A percentile compares a stretch with the other conserved stretches of the same genome.
Evolutionary conservation across 1,139 yeast genomes (phyloP).

Genomic region (Magnusiomyces fungicola): DNA sequence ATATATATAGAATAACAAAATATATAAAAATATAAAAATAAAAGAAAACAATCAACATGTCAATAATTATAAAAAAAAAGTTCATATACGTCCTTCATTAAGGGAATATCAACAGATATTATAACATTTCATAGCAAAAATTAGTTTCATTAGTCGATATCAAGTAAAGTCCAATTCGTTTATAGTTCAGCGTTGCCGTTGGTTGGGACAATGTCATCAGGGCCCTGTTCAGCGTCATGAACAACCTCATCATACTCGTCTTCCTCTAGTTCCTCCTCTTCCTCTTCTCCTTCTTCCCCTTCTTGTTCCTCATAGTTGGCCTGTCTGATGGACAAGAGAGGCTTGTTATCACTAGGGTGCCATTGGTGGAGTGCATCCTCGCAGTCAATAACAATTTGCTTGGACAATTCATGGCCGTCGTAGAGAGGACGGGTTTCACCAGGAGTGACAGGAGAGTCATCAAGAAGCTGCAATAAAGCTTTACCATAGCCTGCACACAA

Average conservation of each 20-base stretch:
- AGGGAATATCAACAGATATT: too few species aligned
- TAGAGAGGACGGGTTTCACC: constrained; percentile 99
- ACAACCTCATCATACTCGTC: constrained; percentile 21
- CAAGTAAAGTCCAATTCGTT: too few species aligned
- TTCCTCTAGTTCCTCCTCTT: constrained; percentile 45
- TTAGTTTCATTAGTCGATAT: too few species aligned
- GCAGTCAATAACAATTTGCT: constrained; percentile 95
- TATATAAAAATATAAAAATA: too few species aligned
- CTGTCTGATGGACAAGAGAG: constrained; percentile 41
- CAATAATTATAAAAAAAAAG: too few species aligned
- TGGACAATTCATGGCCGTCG: constrained; percentile 96
- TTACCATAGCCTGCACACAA: constrained; percentile 98
- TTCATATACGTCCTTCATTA: too few species aligned
- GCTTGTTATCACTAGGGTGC: constrained; percentile 43
- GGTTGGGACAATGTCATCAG: too few species aligned
- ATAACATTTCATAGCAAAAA: too few species aligned
- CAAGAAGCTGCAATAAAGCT: constrained; percentile 90
- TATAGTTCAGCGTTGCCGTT: too few species aligned
- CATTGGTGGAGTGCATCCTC: constrained; percentile 93
- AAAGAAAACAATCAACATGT: too few species aligned
- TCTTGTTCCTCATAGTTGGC: constrained; percentile 54
- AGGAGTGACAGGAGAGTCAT: constrained; percentile 95
- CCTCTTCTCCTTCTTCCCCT: constrained; percentile 46
- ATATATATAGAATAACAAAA: too few species aligned
- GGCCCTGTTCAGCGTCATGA: background rate